These are phyloP conservation scores for Gremmenia infestans DNA, from an alignment of 2,329 filamentous ascomycete species.

Conservation along the genomic window DNA sequence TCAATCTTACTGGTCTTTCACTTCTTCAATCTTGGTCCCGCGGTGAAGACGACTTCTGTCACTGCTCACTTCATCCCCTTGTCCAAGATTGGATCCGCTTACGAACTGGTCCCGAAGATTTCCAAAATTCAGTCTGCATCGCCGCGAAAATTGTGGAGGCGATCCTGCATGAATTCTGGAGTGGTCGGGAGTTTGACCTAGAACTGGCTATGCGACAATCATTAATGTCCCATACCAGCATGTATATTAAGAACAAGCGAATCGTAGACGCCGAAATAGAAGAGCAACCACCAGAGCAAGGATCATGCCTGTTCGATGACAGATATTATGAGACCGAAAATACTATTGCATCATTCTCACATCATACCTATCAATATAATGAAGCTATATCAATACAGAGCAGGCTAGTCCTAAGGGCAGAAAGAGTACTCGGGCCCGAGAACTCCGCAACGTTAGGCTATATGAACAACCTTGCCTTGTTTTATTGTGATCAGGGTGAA, in stretches of 20 bases:
- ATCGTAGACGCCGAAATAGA: not conserved
- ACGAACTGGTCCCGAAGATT: slow-evolving; percentile 4
- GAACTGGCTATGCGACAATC: not conserved
- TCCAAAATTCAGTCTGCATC: slow-evolving; percentile 1
- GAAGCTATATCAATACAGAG: not conserved
- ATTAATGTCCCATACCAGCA: slow-evolving; percentile 8
- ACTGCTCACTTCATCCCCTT: slow-evolving; percentile 21
- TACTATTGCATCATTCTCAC: not conserved
- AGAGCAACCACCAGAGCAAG: not conserved
- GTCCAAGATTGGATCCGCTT: slow-evolving; percentile 24
- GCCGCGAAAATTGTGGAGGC: slow-evolving; percentile 2
- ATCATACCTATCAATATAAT: not conserved
- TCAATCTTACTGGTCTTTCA: slow-evolving; percentile 14
- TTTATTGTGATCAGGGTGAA: not conserved
- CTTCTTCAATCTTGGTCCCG: slow-evolving; percentile 18
- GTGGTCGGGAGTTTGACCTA: no score
- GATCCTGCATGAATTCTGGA: no score
- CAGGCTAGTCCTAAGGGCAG: not conserved
- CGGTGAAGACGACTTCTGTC: slow-evolving; percentile 8
- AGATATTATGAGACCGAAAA: not conserved
- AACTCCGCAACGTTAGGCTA: slow-evolving; percentile 5
- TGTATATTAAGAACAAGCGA: slow-evolving; percentile 3
- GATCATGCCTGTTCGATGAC: not conserved
- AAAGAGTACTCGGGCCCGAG: slow-evolving; percentile 12
- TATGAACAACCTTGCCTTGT: not conserved